Evolutionary conservation across 495 filamentous ascomycete species (phyloP).

Genomic region (Echria macrotheca): DNA sequence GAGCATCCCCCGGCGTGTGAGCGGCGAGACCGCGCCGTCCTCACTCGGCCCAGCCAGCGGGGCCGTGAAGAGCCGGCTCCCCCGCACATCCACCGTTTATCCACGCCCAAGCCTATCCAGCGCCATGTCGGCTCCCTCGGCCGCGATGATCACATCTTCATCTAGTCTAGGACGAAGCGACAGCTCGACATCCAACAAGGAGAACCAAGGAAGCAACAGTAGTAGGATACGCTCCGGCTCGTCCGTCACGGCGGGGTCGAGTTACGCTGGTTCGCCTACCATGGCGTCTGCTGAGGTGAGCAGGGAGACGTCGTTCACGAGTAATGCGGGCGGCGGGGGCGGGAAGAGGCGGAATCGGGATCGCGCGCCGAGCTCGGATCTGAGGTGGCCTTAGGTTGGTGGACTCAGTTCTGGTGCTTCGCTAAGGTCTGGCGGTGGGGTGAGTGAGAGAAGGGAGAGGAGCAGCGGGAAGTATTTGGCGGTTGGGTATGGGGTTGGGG

Average conservation of each 20-base stretch:
- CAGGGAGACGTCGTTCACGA: conserved; percentile 8
- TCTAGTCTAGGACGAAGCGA: conserved; percentile 20
- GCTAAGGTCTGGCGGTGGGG: too few species aligned
- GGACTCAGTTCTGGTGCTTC: too few species aligned
- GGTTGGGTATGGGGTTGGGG: too few species aligned
- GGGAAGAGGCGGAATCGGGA: conserved; percentile 15
- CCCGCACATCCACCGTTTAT: conserved; percentile 32
- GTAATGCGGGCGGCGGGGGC: conserved; percentile 9
- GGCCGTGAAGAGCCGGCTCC: conserved; percentile 29
- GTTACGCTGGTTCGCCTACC: conserved; percentile 11
- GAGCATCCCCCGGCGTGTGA: conserved; percentile 36
- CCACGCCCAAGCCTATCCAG: conserved; percentile 29
- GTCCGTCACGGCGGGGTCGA: conserved; percentile 9
- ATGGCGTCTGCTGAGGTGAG: background rate
- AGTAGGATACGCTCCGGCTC: conserved; percentile 16
- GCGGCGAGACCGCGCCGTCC: conserved; percentile 22
- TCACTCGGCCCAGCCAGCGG: conserved; percentile 15
- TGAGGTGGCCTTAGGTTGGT: conserved; percentile 31
- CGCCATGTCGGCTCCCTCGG: conserved; percentile 14
- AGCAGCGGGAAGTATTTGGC: too few species aligned
- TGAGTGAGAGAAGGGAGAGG: too few species aligned
- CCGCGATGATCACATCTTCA: background rate
- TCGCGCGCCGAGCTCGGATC: conserved; percentile 27
- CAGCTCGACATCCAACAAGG: conserved; percentile 25
- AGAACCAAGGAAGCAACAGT: conserved; percentile 21